A percentile compares a stretch with the other conserved stretches of the same genome.
These are phyloP conservation scores for Aspergillus oerlinghausenensis DNA, from an alignment of 2,329 filamentous ascomycete genomes.

Conservation along the genomic window DNA sequence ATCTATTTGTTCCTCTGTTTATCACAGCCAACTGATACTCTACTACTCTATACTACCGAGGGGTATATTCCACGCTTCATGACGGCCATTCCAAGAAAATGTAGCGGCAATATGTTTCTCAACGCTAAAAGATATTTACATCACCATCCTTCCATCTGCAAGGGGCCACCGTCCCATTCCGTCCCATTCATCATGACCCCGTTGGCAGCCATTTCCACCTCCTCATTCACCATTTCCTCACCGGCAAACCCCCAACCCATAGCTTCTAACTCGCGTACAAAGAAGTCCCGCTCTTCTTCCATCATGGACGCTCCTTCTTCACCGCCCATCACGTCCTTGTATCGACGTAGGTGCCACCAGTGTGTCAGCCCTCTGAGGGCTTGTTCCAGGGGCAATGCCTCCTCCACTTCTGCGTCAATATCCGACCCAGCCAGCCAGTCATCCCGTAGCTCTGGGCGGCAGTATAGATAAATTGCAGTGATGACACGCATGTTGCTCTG, in stretches of 20 bases:
- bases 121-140: not conserved
- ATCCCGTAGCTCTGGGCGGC: conserved; percentile 84
- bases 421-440: conserved; percentile 90
- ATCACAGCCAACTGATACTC: too few species aligned
- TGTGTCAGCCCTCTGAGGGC: conserved; percentile 83
- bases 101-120: not conserved
- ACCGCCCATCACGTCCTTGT: conserved; percentile 67
- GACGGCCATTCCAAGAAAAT: not conserved
- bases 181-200: conserved; percentile 26
- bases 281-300: conserved; percentile 74
- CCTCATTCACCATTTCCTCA: conserved; percentile 31
- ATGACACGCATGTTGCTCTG: conserved; percentile 99
- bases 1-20: too few species aligned
- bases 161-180: conserved; percentile 34
- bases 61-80: not conserved
- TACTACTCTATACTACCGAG: too few species aligned
- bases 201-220: conserved; percentile 22
- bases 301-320: conserved; percentile 51
- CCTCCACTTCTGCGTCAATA: conserved; percentile 89
- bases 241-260: conserved; percentile 51
- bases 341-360: conserved; percentile 84
- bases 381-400: conserved; percentile 87
- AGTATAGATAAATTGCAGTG: conserved; percentile 92
- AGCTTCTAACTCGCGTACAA: conserved; percentile 70
- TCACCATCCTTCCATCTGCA: conserved; percentile 34